Evolutionary conservation across 2,329 filamentous ascomycete species (phyloP).

Genomic region (Claviceps capensis): DNA sequence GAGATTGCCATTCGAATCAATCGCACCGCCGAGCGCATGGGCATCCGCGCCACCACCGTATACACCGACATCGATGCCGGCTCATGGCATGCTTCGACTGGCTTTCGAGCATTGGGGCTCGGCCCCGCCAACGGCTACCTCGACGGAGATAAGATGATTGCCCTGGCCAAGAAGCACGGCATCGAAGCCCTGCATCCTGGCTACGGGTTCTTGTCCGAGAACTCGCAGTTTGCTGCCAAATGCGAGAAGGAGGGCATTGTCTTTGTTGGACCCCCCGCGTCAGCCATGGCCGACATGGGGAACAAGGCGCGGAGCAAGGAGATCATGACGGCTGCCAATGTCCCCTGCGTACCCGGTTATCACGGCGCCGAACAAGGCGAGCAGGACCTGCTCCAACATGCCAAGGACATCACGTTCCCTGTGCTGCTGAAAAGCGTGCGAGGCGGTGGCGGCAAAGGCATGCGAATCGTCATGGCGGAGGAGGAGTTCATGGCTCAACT

Average conservation of each 20-base stretch:
- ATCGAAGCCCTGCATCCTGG: conserved; percentile 91
- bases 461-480: conserved; percentile 58
- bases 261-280: conserved; percentile 82
- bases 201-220: conserved; percentile 93
- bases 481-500: conserved; percentile 59
- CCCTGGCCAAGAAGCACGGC: conserved; percentile 69
- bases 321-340: conserved; percentile 90
- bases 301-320: conserved; percentile 89
- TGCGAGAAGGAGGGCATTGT: conserved; percentile 83
- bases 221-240: conserved; percentile 75
- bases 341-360: conserved; percentile 93
- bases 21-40: conserved; percentile 72
- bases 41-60: conserved; percentile 84
- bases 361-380: conserved; percentile 74
- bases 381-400: conserved; percentile 47
- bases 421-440: conserved; percentile 70
- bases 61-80: conserved; percentile 85
- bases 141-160: conserved; percentile 84
- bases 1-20: conserved; percentile 94
- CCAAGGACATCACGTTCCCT: conserved; percentile 54
- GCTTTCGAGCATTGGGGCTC: conserved; percentile 71
- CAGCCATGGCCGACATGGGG: conserved; percentile 79
- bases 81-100: conserved; percentile 78
- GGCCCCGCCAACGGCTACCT: conserved; percentile 78
- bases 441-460: conserved; percentile 73